Conservation (phyloP, 495 filamentous ascomycete species). For the Penicillium psychrofluorescens region DNA sequence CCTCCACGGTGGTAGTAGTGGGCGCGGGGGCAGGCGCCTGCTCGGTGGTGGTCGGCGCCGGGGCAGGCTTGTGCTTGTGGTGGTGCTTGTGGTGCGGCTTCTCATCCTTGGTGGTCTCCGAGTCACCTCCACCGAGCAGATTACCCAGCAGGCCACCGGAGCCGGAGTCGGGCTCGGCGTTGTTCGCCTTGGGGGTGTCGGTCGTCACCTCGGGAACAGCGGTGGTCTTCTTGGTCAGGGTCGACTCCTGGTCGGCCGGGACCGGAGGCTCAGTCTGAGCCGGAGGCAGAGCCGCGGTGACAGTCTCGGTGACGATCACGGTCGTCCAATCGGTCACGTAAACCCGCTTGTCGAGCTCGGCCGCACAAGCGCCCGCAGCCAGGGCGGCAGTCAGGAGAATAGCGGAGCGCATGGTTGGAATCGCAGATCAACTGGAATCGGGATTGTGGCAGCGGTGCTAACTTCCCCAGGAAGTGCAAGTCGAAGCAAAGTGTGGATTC, state of each 20-base stretch:
- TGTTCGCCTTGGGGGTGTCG: neutral
- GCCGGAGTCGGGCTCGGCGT: neutral
- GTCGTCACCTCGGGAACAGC: conserved; percentile 6
- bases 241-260: conserved; percentile 6
- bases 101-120: too few species aligned
- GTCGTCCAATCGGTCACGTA: conserved; percentile 47
- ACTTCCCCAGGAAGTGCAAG: conserved; percentile 38
- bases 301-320: conserved; percentile 56
- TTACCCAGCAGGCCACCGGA: too few species aligned
- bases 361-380: conserved; percentile 53
- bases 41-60: conserved; percentile 10
- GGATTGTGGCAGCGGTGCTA: neutral
- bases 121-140: too few species aligned
- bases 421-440: neutral
- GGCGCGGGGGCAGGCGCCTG: conserved; percentile 13
- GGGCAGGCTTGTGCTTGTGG: conserved; percentile 2
- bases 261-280: conserved; percentile 9
- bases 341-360: conserved; percentile 49
- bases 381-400: conserved; percentile 49
- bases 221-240: conserved; percentile 14
- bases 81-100: too few species aligned
- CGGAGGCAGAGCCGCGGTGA: conserved; percentile 19
- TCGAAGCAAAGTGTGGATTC: conserved; percentile 3
- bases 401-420: conserved; percentile 59
- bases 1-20: conserved; percentile 8